Evolutionary conservation across 176 grass and related monocot genomes (phyloP).

Genomic region (Elaeis guineensis): DNA sequence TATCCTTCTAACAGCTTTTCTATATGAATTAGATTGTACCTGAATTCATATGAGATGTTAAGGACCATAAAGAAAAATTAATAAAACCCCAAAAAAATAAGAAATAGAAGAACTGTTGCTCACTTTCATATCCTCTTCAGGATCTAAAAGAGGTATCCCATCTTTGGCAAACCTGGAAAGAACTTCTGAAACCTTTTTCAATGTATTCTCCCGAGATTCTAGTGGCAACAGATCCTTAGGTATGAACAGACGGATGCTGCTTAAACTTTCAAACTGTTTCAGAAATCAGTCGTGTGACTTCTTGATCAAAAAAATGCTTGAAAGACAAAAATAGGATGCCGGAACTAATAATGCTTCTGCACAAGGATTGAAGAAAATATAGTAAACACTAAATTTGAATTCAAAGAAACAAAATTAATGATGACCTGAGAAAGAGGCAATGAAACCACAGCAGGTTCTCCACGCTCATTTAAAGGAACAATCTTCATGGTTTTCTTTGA

Average conservation of each 20-base stretch:
- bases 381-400: too few relatives aligned
- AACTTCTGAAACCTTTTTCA: constrained; percentile 71
- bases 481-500: constrained; percentile 58
- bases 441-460: constrained; percentile 81
- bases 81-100: not conserved
- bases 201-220: constrained; percentile 78
- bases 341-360: too few relatives aligned
- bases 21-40: constrained; percentile 71
- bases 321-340: not conserved
- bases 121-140: constrained; percentile 98
- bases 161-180: constrained; percentile 80
- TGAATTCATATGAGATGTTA: constrained; percentile 17
- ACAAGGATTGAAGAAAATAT: too few relatives aligned
- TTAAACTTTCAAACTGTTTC: constrained; percentile 68
- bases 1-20: constrained; percentile 71
- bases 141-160: constrained; percentile 87
- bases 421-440: constrained; percentile 75
- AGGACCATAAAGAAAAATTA: not conserved
- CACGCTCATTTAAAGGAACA: constrained; percentile 50
- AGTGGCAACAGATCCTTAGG: constrained; percentile 81
- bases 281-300: constrained; percentile 7
- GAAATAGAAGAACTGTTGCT: constrained; percentile 17
- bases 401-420: constrained; percentile 2
- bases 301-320: constrained; percentile 14
- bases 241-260: constrained; percentile 74